Base-by-base conservation (phyloP, 2,329 filamentous ascomycete species). In the Ceratocystis harringtonii region DNA sequence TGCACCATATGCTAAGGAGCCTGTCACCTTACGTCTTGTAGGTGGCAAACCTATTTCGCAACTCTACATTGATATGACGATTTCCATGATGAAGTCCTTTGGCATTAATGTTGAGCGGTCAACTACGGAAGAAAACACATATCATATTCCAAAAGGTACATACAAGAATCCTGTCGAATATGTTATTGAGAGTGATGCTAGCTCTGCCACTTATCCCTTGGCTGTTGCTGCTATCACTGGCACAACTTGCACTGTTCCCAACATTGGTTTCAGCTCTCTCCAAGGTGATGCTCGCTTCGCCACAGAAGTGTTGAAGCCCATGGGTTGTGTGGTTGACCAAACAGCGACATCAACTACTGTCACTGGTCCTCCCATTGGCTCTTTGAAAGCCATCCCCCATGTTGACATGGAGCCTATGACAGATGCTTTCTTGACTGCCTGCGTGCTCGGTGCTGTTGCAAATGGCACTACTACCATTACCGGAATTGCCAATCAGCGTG, bases 321-420 rank as follows among this genome's bases (percentile, higher is more conserved):
- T 99, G 94, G 94, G 94, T 12, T 99, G 94, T 76, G 82, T 79
- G 2, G 94, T 99, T 5, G 81, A 90, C 70, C 94, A 99, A 75
- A 90, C 88, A 0, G 84, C 84, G 64, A 85, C 81, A 19, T 95
- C 92, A 0, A 99, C 94, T 1, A 97, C 92, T 0, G 94, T 99
- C 7, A 95, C 88, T 7, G 94, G 94, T 0, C 94, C 94, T n/a
- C 76, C 82, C 1, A 75, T 80, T 65, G 92, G 94, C 10, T 76
- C 81, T 17, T 78, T 99, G 48, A 85, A 85, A 70, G 87, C 89
- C 0, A 78, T 99, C 12, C 78, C 85, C 19, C 87, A 92, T 67
- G 85, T 99, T 32, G 92, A 99, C 72, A 99, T 99, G 94, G 94
- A 97, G 74, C 89, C 92, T 0, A 99, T 99, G 94, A 99, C 94